phyloP scores from a whole-genome alignment of 768 basidiomycete species.

The Termitomyces sp. region DNA sequence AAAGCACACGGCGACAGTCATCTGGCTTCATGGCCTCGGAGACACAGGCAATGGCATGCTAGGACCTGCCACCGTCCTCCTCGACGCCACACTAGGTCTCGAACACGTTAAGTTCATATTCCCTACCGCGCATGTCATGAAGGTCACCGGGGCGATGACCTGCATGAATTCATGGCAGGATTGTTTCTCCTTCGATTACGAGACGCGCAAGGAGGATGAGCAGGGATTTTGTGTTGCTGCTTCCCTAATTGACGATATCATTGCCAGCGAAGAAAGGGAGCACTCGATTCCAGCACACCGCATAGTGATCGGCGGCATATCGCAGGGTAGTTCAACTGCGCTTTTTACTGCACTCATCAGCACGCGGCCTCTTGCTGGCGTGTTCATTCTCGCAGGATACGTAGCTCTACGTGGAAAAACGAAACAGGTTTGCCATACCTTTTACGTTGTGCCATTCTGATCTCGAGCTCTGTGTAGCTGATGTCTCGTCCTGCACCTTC shows the following conservation, averaged over 20 bases:
- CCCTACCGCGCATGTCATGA: slow-evolving; percentile 46
- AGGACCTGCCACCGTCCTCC: slow-evolving; percentile 46
- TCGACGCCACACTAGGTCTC: slow-evolving; percentile 28
- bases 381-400: slow-evolving; percentile 61
- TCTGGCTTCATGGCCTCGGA: slow-evolving; percentile 50
- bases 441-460: background rate
- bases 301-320: slow-evolving; percentile 73
- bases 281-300: slow-evolving; percentile 51
- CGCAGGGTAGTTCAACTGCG: slow-evolving; percentile 64
- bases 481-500: background rate
- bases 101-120: slow-evolving; percentile 68
- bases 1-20: slow-evolving; percentile 64
- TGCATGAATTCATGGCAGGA: slow-evolving; percentile 61
- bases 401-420: slow-evolving; percentile 53
- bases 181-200: slow-evolving; percentile 42
- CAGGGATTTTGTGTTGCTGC: slow-evolving; percentile 44
- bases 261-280: slow-evolving; percentile 53
- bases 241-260: slow-evolving; percentile 48
- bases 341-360: slow-evolving; percentile 54
- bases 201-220: slow-evolving; percentile 55
- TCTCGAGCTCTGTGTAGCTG: background rate
- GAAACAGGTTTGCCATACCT: slow-evolving; percentile 34
- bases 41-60: slow-evolving; percentile 42
- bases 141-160: slow-evolving; percentile 27
- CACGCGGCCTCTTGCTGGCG: slow-evolving; percentile 50